phyloP scores from a whole-genome alignment of 164 flowering plant species.

The Dillenia turbinata region DNA sequence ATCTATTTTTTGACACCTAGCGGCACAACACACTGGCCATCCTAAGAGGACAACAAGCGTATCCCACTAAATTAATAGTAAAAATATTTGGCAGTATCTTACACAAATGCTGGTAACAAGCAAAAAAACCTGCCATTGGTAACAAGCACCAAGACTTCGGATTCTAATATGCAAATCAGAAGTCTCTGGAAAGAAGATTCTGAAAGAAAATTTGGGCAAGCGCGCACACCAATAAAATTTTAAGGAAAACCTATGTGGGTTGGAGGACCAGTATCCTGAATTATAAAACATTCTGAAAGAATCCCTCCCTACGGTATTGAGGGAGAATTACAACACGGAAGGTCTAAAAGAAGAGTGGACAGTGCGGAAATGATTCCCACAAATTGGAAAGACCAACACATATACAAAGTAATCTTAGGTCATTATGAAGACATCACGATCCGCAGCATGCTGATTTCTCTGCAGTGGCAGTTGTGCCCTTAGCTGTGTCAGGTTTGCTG shows the following conservation, averaged over 20 bases:
- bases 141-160: too few species aligned
- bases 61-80: too few species aligned
- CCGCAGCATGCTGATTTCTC: slow-evolving; percentile 47
- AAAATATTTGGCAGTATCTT: too few species aligned
- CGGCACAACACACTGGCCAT: too few species aligned
- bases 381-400: slow-evolving; percentile 4
- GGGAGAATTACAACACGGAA: slow-evolving; percentile 22
- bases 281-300: slow-evolving; percentile 5
- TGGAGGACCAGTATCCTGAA: slow-evolving; percentile 9
- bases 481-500: slow-evolving; percentile 35
- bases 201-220: too few species aligned
- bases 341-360: slow-evolving; percentile 8
- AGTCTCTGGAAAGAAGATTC: too few species aligned
- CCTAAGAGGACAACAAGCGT: too few species aligned
- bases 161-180: too few species aligned
- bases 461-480: slow-evolving; percentile 24
- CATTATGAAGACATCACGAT: slow-evolving; percentile 14
- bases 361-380: slow-evolving; percentile 8
- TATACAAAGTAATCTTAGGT: background rate
- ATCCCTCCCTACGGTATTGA: slow-evolving; percentile 15
- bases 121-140: too few species aligned
- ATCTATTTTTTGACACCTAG: too few species aligned
- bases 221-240: too few species aligned
- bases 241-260: background rate
- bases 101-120: too few species aligned